Evolutionary conservation across 352 stramenopile species (phyloP).

Genomic region (Phytophthora fragariae): DNA sequence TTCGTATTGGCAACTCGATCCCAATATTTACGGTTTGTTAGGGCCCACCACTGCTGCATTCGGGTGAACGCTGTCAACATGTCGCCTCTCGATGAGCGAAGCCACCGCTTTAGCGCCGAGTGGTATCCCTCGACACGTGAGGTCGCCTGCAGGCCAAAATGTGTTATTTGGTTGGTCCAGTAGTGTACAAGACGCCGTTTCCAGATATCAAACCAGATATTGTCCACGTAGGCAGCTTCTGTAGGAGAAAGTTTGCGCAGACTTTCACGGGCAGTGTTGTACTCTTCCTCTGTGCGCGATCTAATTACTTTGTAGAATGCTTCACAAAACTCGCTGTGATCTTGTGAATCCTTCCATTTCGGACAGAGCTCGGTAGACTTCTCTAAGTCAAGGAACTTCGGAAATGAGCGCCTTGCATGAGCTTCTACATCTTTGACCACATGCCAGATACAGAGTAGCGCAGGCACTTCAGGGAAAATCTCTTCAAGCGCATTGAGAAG

Average conservation of each 20-base stretch:
- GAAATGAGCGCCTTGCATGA: not conserved
- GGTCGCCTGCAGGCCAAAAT: slow-evolving; percentile 29
- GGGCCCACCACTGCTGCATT: slow-evolving; percentile 27
- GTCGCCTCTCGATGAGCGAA: slow-evolving; percentile 9
- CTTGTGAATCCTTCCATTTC: not conserved
- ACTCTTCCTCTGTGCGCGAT: slow-evolving; percentile 5
- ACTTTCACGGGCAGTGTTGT: not conserved
- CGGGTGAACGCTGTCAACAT: slow-evolving; percentile 12
- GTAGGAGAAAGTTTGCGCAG: not conserved
- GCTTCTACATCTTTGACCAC: not conserved
- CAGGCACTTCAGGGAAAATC: not conserved
- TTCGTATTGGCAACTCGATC: not conserved
- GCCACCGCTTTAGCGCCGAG: slow-evolving; percentile 16
- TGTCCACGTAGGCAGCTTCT: slow-evolving; percentile 21
- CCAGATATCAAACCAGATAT: slow-evolving; percentile 29
- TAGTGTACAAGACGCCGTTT: slow-evolving; percentile 29
- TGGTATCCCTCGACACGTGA: slow-evolving; percentile 36
- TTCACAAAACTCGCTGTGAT: slow-evolving; percentile 7
- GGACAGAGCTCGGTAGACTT: no score
- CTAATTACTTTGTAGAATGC: slow-evolving; percentile 11
- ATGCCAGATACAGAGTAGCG: not conserved
- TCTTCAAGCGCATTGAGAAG: not conserved
- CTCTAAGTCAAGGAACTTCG: not conserved
- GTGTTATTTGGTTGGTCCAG: slow-evolving; percentile 16
- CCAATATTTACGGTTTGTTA: not conserved